A percentile compares a stretch with the other conserved stretches of the same genome.
Conservation (phyloP, 2,329 filamentous ascomycete genomes). For the Beauveria brongniartii region DNA sequence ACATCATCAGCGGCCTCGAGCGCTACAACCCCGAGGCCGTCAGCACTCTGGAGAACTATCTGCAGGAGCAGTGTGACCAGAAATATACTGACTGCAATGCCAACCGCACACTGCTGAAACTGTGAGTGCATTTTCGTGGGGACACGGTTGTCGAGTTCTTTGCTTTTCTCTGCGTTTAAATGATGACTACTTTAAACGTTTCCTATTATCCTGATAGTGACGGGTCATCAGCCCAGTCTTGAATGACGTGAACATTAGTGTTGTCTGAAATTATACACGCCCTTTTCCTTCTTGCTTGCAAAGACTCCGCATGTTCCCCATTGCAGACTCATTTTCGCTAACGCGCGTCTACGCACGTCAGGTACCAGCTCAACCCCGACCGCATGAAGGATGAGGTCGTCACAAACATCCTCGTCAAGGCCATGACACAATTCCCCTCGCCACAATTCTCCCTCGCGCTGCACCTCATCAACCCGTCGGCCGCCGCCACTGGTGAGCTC, state of each 20-base stretch:
- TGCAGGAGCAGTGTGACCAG: constrained; percentile 88
- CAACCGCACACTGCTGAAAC: constrained; percentile 89
- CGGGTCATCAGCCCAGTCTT: constrained; percentile 40
- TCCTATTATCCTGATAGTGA: constrained; percentile 89
- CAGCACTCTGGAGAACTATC: constrained; percentile 85
- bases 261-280: constrained; percentile 10
- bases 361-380: constrained; percentile 99
- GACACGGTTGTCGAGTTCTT: neutral
- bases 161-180: constrained; percentile 20
- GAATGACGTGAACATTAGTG: constrained; percentile 55
- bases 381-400: constrained; percentile 93
- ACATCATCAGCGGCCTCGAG: constrained; percentile 94
- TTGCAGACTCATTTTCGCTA: neutral
- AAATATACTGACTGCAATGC: constrained; percentile 94
- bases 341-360: constrained; percentile 28
- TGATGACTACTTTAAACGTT: constrained; percentile 86
- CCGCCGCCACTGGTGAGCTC: constrained; percentile 59
- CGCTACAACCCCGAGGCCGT: constrained; percentile 98
- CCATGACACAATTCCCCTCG: constrained; percentile 92
- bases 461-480: constrained; percentile 82
- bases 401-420: constrained; percentile 98
- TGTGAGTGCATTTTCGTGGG: constrained; percentile 56
- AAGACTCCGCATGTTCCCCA: neutral
- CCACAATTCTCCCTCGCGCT: constrained; percentile 92
- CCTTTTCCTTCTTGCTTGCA: neutral